Evolutionary conservation across 805 yeast species (phyloP).

Genomic region (Torulaspora maleeae): DNA sequence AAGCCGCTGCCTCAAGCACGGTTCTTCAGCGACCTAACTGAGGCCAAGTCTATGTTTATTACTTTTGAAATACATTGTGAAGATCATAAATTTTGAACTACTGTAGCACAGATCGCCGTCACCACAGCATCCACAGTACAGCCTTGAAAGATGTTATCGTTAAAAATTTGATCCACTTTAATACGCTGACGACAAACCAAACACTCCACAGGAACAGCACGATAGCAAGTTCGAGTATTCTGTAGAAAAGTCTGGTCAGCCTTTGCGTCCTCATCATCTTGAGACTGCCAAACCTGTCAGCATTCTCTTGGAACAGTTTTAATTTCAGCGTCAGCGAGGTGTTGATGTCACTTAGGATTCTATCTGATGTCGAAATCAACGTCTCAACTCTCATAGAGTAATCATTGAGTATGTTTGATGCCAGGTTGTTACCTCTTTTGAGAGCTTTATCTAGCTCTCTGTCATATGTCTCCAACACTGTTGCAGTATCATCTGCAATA

Average conservation of each 20-base stretch:
- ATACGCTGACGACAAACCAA: conserved; percentile 29
- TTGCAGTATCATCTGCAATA: conserved; percentile 17
- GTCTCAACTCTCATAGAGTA: conserved; percentile 56
- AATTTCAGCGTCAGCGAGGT: conserved; percentile 63
- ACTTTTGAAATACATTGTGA: background rate
- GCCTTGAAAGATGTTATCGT: conserved; percentile 17
- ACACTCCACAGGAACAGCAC: conserved; percentile 28
- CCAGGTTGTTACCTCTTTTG: conserved; percentile 32
- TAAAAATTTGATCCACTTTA: conserved; percentile 18
- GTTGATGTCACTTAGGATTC: conserved; percentile 68
- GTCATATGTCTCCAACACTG: conserved; percentile 22
- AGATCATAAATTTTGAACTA: background rate
- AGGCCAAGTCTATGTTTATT: background rate
- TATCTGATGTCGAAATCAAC: conserved; percentile 56
- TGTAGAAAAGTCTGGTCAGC: conserved; percentile 22
- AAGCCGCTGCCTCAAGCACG: conserved; percentile 18
- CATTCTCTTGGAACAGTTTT: conserved; percentile 34
- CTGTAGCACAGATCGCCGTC: background rate
- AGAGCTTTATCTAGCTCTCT: conserved; percentile 28
- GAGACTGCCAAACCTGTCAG: conserved; percentile 29
- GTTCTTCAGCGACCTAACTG: conserved; percentile 10
- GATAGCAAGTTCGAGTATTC: conserved; percentile 29
- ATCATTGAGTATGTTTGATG: conserved; percentile 29
- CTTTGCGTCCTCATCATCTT: conserved; percentile 25
- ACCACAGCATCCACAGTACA: conserved; percentile 30